A percentile compares a stretch with the other conserved stretches of the same genome.
phyloP scores from a whole-genome alignment of 306 rosid genomes.

The Erythrophleum fordii region DNA sequence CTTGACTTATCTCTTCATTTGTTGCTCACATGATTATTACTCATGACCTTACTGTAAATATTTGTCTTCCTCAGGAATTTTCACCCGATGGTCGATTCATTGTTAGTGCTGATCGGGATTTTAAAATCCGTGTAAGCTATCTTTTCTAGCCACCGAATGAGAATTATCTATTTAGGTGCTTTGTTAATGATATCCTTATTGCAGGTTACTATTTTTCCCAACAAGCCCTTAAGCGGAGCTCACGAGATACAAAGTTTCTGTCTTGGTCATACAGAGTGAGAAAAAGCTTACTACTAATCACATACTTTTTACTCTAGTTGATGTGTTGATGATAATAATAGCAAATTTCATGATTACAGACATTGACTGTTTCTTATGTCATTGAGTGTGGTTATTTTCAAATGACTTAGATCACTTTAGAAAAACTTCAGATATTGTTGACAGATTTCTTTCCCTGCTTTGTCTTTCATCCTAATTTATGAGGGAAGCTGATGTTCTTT shows the following conservation, averaged over 20 bases:
- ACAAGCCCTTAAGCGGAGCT: constrained; percentile 73
- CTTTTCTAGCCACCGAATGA: not conserved
- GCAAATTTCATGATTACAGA: not conserved
- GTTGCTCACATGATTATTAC: constrained; percentile 29
- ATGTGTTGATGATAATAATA: constrained; percentile 7
- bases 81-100: constrained; percentile 76
- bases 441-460: not conserved
- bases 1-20: too few species aligned
- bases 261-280: constrained; percentile 96
- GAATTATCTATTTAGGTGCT: constrained; percentile 10
- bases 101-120: constrained; percentile 91
- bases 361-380: not conserved
- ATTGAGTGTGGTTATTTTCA: constrained; percentile 17
- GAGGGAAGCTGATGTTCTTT: constrained; percentile 31
- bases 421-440: not conserved
- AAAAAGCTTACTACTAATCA: constrained; percentile 18
- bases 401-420: not conserved
- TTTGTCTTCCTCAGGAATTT: constrained; percentile 64
- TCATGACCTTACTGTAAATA: not conserved
- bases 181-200: constrained; percentile 22
- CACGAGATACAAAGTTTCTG: constrained; percentile 90
- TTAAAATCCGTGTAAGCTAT: constrained; percentile 81
- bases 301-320: not conserved
- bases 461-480: constrained; percentile 17
- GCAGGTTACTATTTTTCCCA: constrained; percentile 79